Base-by-base conservation (phyloP, 2,329 filamentous ascomycete genomes). In the Beauveria australis region DNA sequence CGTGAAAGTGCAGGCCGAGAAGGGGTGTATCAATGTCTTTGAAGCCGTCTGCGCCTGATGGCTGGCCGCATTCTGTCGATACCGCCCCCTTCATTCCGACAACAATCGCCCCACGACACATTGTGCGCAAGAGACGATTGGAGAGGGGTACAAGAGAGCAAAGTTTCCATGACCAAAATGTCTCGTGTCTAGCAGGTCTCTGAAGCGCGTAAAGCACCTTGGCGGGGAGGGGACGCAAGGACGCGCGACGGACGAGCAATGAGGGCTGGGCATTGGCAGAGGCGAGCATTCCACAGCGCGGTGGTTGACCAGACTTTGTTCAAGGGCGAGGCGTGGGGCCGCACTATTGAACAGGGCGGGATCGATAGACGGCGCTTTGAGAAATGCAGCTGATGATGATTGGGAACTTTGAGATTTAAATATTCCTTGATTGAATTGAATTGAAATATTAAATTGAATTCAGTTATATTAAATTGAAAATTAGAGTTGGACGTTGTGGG, bases 11-110 rank as follows among this genome's bases (percentile, higher is more conserved):
- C 62, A 57, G 49, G 58, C 64, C 62, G 62, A 60, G 62, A 67
- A 51, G 47, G 55, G 57, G 61, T 60, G 56, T 62, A 62, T 62
- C 61, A 56, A 57, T 55, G 52, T 69, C 67, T 68, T 54, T 30
- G 47, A 26, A 28, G 56, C 28, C 22, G 28, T 48, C 49, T 53
- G 58, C 63, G 53, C 26, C 55, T 61, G 66, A 72, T 69, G 71
- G 69, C 69, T 73, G 71, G 69, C 63, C 57, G 62, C 52, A 62
- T 55, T 56, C 47, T 60, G 60, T 63, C 61, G 60, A 71, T 73
- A 72, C 61, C 61, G 43, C 67, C 66, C 72, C 73, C 73, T 75
- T 72, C 73, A 75, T 75, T 75, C 73, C 73, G 69, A 60, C 56
- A 68, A 69, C 52, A 60, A 53, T 56, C 54, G 52, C 52, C 57